Evolutionary conservation across 805 yeast genomes (phyloP).

Genomic region (Torulaspora maleeae): DNA sequence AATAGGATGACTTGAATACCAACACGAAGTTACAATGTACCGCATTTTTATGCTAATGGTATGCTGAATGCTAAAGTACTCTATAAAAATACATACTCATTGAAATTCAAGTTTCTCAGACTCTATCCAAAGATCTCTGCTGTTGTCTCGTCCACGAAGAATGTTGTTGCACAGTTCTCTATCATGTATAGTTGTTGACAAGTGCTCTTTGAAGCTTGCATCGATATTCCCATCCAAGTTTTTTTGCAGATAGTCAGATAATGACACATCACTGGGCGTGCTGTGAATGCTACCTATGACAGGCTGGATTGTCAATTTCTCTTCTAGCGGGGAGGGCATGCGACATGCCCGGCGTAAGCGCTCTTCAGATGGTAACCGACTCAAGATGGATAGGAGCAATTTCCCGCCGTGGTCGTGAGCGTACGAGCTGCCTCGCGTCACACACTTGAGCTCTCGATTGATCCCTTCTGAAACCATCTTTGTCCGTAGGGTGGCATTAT

Average conservation of each 20-base stretch:
- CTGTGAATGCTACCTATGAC: constrained; percentile 3
- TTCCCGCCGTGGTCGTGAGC: constrained; percentile 2
- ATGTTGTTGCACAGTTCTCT: constrained; percentile 3
- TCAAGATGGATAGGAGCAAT: constrained; percentile 5
- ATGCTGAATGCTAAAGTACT: background rate
- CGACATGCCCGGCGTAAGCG: background rate
- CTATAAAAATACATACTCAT: background rate
- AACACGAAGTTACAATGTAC: background rate
- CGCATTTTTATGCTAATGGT: too few species aligned
- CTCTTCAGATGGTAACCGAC: constrained; percentile 5
- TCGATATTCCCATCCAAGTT: constrained; percentile 2
- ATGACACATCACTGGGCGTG: constrained; percentile 1
- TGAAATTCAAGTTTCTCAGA: constrained; percentile 11
- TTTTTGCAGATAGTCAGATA: constrained; percentile 8
- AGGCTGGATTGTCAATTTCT: background rate
- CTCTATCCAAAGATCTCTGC: constrained; percentile 8
- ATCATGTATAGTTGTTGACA: constrained; percentile 4
- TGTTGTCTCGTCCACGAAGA: constrained; percentile 6
- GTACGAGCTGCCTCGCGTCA: constrained; percentile 10
- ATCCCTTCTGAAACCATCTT: constrained; percentile 17
- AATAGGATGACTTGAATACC: too few species aligned
- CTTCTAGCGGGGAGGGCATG: background rate
- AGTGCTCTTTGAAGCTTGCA: constrained; percentile 4
- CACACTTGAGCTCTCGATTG: constrained; percentile 14
- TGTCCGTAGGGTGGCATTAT: constrained; percentile 15